phyloP scores from a whole-genome alignment of 306 rosid species.

The Alnus rubra region DNA sequence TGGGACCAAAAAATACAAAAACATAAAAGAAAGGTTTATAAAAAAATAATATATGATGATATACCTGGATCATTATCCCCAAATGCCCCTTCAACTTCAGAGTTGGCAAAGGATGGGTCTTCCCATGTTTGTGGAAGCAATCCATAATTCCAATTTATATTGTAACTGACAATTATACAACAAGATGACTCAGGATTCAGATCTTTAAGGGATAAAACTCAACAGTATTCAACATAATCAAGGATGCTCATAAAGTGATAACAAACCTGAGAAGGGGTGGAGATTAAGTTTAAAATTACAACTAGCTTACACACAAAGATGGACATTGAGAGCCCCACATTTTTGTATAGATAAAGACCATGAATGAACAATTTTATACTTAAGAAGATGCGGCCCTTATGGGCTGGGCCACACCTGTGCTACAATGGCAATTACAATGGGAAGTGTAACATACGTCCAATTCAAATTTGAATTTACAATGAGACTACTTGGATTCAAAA shows the following conservation, averaged over 20 bases:
- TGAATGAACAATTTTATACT: not conserved
- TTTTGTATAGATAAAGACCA: not conserved
- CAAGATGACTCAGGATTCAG: constrained; percentile 16
- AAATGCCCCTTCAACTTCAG: constrained; percentile 89
- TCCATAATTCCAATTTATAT: constrained; percentile 93
- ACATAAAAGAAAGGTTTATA: not conserved
- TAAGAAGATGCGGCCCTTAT: not conserved
- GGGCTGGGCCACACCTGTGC: no score
- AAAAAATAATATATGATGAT: constrained; percentile 16
- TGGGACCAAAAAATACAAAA: constrained; percentile 4
- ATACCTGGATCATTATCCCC: constrained; percentile 96
- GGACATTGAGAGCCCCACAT: not conserved
- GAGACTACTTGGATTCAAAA: not conserved
- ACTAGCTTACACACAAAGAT: constrained; percentile 2
- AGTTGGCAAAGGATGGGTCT: constrained; percentile 81
- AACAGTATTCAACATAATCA: not conserved
- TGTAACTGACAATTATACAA: constrained; percentile 54
- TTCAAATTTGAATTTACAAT: not conserved
- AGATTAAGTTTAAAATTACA: constrained; percentile 9
- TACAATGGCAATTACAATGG: no score
- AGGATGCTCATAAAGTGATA: not conserved
- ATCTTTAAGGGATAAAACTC: not conserved
- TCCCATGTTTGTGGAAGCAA: constrained; percentile 99
- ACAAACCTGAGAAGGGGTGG: constrained; percentile 22
- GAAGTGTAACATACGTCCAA: not conserved